phyloP scores from a whole-genome alignment of 768 basidiomycete genomes.

The Serendipita vermifera region DNA sequence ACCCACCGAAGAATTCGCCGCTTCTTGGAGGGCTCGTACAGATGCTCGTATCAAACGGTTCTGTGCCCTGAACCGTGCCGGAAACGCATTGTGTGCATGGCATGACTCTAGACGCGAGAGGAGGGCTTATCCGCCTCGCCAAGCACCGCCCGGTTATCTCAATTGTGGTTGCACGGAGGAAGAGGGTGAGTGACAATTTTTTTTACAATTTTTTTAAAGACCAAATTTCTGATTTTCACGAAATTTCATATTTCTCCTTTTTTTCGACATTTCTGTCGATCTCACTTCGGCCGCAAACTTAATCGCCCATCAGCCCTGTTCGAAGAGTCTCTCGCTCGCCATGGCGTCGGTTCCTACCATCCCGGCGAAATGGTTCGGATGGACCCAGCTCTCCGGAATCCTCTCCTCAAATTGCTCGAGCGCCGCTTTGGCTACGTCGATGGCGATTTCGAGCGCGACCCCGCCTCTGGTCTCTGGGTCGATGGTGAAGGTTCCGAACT shows the following conservation, averaged over 20 bases:
- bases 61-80: slow-evolving; percentile 75
- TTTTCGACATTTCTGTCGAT: neutral
- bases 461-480: slow-evolving; percentile 50
- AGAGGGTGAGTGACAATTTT: slow-evolving; percentile 33
- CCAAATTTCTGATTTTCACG: too few species aligned
- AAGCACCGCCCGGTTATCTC: slow-evolving; percentile 62
- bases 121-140: slow-evolving; percentile 59
- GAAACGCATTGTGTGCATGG: slow-evolving; percentile 82
- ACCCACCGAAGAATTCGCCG: slow-evolving; percentile 29
- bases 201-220: neutral
- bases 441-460: slow-evolving; percentile 72
- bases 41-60: slow-evolving; percentile 56
- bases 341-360: slow-evolving; percentile 67
- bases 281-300: neutral
- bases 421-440: slow-evolving; percentile 66
- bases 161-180: slow-evolving; percentile 81
- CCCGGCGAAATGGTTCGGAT: slow-evolving; percentile 79
- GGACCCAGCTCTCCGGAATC: slow-evolving; percentile 77
- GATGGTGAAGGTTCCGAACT: slow-evolving; percentile 45
- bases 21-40: slow-evolving; percentile 59
- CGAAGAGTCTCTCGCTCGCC: slow-evolving; percentile 68
- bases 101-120: slow-evolving; percentile 80
- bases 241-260: too few species aligned
- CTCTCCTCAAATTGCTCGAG: slow-evolving; percentile 58
- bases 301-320: slow-evolving; percentile 39